Evolutionary conservation across 139 green algal genomes (phyloP).

Genomic region (Volvox africanus): DNA sequence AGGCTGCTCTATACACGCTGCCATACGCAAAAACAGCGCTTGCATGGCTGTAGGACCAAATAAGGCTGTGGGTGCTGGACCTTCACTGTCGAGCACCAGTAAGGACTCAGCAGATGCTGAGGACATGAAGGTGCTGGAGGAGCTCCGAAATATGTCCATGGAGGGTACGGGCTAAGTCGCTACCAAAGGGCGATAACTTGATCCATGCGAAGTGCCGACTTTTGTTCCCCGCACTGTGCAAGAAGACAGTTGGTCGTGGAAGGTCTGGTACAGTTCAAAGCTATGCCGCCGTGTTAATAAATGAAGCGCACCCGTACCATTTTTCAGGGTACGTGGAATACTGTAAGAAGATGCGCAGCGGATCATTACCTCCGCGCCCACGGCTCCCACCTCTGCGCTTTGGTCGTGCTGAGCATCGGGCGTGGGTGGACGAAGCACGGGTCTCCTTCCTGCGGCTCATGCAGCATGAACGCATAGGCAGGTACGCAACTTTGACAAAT

Average conservation of each 20-base stretch:
- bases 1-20: background rate
- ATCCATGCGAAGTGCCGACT: too few relatives aligned
- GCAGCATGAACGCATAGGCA: slow-evolving; percentile 55
- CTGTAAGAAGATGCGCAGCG: slow-evolving; percentile 44
- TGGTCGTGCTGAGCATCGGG: slow-evolving; percentile 8
- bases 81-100: background rate
- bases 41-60: background rate
- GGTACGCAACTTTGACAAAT: background rate
- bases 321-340: slow-evolving; percentile 43
- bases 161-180: background rate
- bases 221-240: too few relatives aligned
- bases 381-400: background rate
- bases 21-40: background rate
- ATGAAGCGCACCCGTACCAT: too few relatives aligned
- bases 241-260: too few relatives aligned
- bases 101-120: slow-evolving; percentile 6
- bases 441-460: slow-evolving; percentile 39
- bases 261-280: too few relatives aligned
- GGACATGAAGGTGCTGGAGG: slow-evolving; percentile 34
- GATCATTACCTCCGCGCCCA: slow-evolving; percentile 7
- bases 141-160: slow-evolving; percentile 34
- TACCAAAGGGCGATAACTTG: too few relatives aligned
- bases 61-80: background rate
- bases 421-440: slow-evolving; percentile 31
- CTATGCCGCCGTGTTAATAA: too few relatives aligned